phyloP scores from a whole-genome alignment of 1,139 yeast genomes.

The Eremothecium sinecaudum region DNA sequence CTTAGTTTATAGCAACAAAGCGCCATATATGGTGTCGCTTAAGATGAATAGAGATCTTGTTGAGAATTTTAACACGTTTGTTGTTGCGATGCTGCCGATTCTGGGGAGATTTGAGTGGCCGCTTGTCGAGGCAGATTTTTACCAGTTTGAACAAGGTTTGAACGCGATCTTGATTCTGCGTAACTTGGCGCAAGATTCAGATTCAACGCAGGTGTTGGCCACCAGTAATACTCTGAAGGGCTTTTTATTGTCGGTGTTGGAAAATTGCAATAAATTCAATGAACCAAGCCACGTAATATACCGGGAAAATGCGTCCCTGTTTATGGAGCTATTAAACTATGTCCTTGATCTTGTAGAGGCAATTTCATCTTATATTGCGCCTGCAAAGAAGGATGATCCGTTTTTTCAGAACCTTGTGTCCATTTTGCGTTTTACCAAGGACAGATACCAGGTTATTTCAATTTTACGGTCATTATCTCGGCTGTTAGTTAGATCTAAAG shows the following conservation, averaged over 20 bases:
- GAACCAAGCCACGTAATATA: conserved; percentile 17
- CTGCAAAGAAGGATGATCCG: conserved; percentile 55
- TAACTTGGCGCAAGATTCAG: conserved; percentile 73
- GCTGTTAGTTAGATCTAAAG: conserved; percentile 38
- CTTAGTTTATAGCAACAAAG: conserved; percentile 29
- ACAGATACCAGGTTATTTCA: conserved; percentile 46
- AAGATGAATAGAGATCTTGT: conserved; percentile 24
- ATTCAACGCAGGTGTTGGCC: conserved; percentile 72
- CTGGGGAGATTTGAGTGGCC: conserved; percentile 22
- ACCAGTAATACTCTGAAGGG: conserved; percentile 43
- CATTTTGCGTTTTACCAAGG: conserved; percentile 41
- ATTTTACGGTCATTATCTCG: conserved; percentile 47
- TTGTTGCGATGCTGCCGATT: conserved; percentile 17
- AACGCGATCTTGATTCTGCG: conserved; percentile 47
- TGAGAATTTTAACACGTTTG: conserved; percentile 21
- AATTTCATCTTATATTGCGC: conserved; percentile 71
- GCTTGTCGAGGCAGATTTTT: conserved; percentile 14
- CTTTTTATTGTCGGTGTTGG: conserved; percentile 27
- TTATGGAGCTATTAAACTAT: conserved; percentile 56
- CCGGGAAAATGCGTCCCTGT: conserved; percentile 31
- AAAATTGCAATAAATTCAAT: conserved; percentile 21
- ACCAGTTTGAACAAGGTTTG: conserved; percentile 25
- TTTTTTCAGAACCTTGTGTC: conserved; percentile 44
- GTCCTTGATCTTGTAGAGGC: conserved; percentile 77
- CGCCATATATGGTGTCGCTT: conserved; percentile 29